phyloP scores from a whole-genome alignment of 2,329 filamentous ascomycete species.

The Aspergillus fijiensis region DNA sequence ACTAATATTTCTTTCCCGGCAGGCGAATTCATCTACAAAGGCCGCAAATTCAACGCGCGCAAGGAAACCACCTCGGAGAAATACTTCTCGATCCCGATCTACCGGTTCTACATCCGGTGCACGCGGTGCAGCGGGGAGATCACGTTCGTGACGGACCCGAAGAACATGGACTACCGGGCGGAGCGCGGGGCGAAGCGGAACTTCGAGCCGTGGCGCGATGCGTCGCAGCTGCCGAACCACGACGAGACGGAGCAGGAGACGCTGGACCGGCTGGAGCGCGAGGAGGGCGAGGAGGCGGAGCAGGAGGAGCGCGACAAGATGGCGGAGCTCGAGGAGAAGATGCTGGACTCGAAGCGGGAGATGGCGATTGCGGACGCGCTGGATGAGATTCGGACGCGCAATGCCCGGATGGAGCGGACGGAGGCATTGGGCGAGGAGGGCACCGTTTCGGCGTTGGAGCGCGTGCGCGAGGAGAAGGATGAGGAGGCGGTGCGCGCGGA shows the following conservation, averaged over 20 bases:
- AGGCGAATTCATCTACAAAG: conserved; percentile 85
- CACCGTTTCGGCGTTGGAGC: conserved; percentile 45
- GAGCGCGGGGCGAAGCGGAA: conserved; percentile 85
- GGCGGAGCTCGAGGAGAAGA: conserved; percentile 93
- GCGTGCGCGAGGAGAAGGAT: conserved; percentile 58
- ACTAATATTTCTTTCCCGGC: not conserved
- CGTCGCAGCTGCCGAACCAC: conserved; percentile 51
- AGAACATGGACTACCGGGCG: conserved; percentile 85
- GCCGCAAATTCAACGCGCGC: conserved; percentile 90
- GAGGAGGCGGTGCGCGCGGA: conserved; percentile 67
- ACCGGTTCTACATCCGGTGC: conserved; percentile 87
- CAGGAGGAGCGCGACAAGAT: conserved; percentile 82
- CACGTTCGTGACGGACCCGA: conserved; percentile 90
- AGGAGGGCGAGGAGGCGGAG: conserved; percentile 64
- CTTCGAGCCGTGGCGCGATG: conserved; percentile 84
- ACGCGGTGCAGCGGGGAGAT: conserved; percentile 84
- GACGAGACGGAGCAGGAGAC: conserved; percentile 85
- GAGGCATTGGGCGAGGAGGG: conserved; percentile 63
- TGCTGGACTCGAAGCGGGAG: conserved; percentile 84
- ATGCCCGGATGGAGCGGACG: conserved; percentile 79
- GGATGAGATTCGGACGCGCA: conserved; percentile 89
- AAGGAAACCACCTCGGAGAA: conserved; percentile 91
- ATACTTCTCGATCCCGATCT: conserved; percentile 85
- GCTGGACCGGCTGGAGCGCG: conserved; percentile 76
- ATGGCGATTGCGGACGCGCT: conserved; percentile 96